Percentiles rank a stretch among this genome's conserved stretches.
Conservation (phyloP, 2,329 filamentous ascomycete species). For the Calonectria ilicicola region DNA sequence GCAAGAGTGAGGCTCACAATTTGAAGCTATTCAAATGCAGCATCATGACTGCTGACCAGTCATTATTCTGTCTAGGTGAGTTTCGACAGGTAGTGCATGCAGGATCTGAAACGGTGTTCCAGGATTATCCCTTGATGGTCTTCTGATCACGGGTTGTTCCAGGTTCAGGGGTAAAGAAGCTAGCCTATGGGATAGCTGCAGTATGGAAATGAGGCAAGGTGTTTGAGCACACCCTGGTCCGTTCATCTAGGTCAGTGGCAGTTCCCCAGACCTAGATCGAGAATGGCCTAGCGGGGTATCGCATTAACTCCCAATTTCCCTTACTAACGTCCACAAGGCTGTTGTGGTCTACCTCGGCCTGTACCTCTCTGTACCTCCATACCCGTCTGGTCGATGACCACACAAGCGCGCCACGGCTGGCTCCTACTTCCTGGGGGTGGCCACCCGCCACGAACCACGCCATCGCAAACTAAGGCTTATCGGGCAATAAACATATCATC, state of each 20-base stretch:
- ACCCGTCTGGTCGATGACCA: conserved; percentile 1
- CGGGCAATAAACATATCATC: conserved; percentile 18
- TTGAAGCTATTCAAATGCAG: conserved; percentile 19
- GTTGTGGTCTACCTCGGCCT: not conserved
- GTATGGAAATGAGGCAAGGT: conserved; percentile 4
- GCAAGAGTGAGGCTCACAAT: not conserved
- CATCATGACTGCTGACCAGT: not conserved
- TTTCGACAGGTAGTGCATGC: conserved; percentile 12
- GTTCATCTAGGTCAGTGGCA: conserved; percentile 12
- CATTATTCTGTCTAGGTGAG: conserved; percentile 3
- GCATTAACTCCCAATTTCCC: conserved; percentile 25
- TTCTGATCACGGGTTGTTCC: conserved; percentile 20
- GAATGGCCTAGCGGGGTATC: conserved; percentile 18
- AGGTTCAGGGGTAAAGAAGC: conserved; percentile 20
- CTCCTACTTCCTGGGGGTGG: conserved; percentile 3
- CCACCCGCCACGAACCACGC: conserved; percentile 8
- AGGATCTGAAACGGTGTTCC: conserved; percentile 25
- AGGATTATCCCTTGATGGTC: conserved; percentile 11
- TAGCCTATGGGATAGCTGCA: conserved; percentile 6
- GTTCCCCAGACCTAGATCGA: conserved; percentile 28
- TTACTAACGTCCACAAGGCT: conserved; percentile 10
- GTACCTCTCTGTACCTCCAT: not conserved
- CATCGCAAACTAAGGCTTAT: conserved; percentile 13
- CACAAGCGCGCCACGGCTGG: conserved; percentile 6
- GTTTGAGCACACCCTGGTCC: conserved; percentile 5